Conservation (phyloP, 208 protist species). For the Leishmania guyanensis region DNA sequence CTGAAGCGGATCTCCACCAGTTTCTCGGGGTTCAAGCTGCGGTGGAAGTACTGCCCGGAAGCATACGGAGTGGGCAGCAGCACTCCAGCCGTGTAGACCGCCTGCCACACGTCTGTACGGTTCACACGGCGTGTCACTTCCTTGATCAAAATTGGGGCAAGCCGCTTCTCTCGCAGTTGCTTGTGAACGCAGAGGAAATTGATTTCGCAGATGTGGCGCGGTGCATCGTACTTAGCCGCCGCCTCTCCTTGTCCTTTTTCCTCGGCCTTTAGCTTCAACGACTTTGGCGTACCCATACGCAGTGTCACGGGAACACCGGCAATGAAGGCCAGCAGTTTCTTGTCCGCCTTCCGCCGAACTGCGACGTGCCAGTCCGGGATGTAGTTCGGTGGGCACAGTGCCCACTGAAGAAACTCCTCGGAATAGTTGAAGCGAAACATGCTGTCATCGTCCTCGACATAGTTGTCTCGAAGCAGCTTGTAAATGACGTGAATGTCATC, state of each 20-base stretch:
- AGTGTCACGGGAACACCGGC: conserved; percentile 94
- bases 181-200: conserved; percentile 99
- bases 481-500: conserved; percentile 90
- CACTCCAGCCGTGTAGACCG: conserved; percentile 98
- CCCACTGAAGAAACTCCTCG: conserved; percentile 97
- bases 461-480: conserved; percentile 97
- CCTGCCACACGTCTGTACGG: conserved; percentile 93
- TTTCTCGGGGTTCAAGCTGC: conserved; percentile 98
- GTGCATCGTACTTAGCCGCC: conserved; percentile 35
- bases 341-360: conserved; percentile 91
- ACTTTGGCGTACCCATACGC: conserved; percentile 65
- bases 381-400: conserved; percentile 96
- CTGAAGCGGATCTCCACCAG: conserved; percentile 92
- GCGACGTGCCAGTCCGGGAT: conserved; percentile 96
- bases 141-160: conserved; percentile 99
- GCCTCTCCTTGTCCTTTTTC: conserved; percentile 19
- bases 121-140: conserved; percentile 99
- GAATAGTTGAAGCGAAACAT: conserved; percentile 99
- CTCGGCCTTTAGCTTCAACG: conserved; percentile 16
- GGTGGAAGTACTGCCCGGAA: conserved; percentile 95
- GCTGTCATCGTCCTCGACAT: conserved; percentile 99
- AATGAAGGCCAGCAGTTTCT: conserved; percentile 98
- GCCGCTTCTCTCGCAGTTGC: conserved; percentile 94
- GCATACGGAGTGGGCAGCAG: conserved; percentile 97
- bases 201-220: conserved; percentile 96